A percentile compares a stretch with the other conserved stretches of the same genome.
Conservation (phyloP, 371 early-diverging fungal species). For the Actinomortierella wolfii region DNA sequence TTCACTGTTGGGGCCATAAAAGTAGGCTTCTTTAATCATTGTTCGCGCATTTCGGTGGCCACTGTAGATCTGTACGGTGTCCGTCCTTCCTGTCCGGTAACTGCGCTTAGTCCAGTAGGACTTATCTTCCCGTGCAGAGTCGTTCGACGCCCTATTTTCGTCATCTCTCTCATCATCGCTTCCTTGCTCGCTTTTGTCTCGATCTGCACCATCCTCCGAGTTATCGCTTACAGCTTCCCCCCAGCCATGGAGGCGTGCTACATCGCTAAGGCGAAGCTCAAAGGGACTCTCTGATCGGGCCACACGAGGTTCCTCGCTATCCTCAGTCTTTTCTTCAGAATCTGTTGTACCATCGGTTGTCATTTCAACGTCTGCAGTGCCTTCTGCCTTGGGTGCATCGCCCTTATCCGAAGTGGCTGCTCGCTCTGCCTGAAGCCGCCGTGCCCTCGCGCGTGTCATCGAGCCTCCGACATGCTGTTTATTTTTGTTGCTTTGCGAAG, state of each 20-base stretch:
- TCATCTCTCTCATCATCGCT: conserved; percentile 6
- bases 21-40: conserved; percentile 79
- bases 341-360: neutral
- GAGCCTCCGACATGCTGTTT: no score
- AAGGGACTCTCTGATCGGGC: neutral
- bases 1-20: conserved; percentile 69
- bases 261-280: neutral
- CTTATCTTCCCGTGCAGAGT: neutral
- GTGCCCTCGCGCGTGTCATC: no score
- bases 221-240: no score
- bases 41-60: conserved; percentile 35
- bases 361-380: neutral
- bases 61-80: conserved; percentile 25
- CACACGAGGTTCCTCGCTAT: neutral
- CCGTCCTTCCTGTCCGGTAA: conserved; percentile 20
- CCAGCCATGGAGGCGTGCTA: no score
- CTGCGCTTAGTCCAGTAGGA: conserved; percentile 27
- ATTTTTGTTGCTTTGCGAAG: no score
- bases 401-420: neutral
- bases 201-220: conserved; percentile 1
- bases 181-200: conserved; percentile 7
- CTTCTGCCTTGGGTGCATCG: neutral
- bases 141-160: neutral
- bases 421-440: neutral
- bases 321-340: conserved; percentile 6